phyloP scores from a whole-genome alignment of 257 asterid species.

The Ehretia macrophylla region DNA sequence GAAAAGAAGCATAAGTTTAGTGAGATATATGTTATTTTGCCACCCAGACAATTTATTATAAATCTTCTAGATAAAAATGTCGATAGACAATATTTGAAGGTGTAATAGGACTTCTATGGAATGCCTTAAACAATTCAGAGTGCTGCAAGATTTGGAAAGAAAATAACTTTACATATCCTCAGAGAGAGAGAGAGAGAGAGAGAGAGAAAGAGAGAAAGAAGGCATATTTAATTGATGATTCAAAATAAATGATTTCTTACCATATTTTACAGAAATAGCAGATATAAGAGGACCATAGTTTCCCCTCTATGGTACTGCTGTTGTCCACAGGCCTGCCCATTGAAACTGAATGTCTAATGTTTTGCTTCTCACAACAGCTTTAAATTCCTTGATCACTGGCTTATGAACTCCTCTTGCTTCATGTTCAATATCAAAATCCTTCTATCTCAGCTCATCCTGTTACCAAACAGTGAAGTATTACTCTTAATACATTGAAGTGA shows the following conservation, averaged over 20 bases:
- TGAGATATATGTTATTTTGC: constrained; percentile 1
- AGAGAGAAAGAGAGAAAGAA: background rate
- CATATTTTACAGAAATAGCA: constrained; percentile 54
- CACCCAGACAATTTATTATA: background rate
- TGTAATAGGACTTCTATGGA: background rate
- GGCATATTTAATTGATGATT: constrained; percentile 1
- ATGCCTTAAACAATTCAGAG: no score
- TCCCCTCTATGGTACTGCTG: constrained; percentile 45
- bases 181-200: no score
- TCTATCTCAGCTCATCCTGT: constrained; percentile 36
- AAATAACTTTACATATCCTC: no score
- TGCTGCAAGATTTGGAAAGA: no score
- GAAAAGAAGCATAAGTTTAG: constrained; percentile 4
- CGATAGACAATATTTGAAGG: background rate
- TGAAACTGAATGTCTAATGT: constrained; percentile 45
- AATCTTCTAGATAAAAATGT: background rate
- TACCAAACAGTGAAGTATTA: background rate
- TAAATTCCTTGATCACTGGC: constrained; percentile 13
- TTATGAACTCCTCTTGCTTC: constrained; percentile 45
- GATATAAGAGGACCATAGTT: constrained; percentile 53
- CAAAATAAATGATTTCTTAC: constrained; percentile 16
- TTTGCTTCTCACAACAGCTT: constrained; percentile 25
- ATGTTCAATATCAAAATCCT: constrained; percentile 42
- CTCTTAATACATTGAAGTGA: constrained; percentile 1
- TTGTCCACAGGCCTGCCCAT: constrained; percentile 47